Conservation (phyloP, 2,329 filamentous ascomycete species). For the Arthrinium puccinioides region DNA sequence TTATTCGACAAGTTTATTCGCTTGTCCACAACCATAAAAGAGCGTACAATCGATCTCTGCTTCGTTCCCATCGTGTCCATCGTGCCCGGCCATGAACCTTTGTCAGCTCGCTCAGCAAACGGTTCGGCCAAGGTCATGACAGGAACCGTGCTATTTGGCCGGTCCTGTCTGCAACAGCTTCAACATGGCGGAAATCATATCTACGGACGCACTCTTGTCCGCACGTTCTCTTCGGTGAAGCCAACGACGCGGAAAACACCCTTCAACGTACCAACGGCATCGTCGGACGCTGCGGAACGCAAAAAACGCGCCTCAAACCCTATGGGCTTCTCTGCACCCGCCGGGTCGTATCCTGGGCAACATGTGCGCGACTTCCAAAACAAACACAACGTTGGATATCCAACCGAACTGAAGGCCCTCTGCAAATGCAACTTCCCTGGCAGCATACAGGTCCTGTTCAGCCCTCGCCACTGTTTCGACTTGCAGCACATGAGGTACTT, state of each 20-base stretch:
- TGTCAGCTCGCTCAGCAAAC: not conserved
- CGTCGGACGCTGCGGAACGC: too few species aligned
- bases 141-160: not conserved
- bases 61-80: too few species aligned
- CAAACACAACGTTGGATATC: constrained; percentile 33
- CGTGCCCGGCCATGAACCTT: constrained; percentile 6
- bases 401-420: constrained; percentile 5
- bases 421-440: constrained; percentile 6
- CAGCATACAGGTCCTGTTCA: constrained; percentile 6
- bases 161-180: not conserved
- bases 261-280: not conserved
- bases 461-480: constrained; percentile 18
- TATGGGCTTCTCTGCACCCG: not conserved
- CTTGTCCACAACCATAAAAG: too few species aligned
- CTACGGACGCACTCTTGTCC: not conserved
- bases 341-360: constrained; percentile 6
- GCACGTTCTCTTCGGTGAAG: not conserved
- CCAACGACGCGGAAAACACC: not conserved
- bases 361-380: constrained; percentile 20
- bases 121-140: constrained; percentile 4
- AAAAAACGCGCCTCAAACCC: too few species aligned
- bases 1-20: too few species aligned
- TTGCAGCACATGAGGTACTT: constrained; percentile 18
- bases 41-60: too few species aligned
- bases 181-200: not conserved